Conservation (phyloP, 495 filamentous ascomycete genomes). For the Gamarada debralockiae region DNA sequence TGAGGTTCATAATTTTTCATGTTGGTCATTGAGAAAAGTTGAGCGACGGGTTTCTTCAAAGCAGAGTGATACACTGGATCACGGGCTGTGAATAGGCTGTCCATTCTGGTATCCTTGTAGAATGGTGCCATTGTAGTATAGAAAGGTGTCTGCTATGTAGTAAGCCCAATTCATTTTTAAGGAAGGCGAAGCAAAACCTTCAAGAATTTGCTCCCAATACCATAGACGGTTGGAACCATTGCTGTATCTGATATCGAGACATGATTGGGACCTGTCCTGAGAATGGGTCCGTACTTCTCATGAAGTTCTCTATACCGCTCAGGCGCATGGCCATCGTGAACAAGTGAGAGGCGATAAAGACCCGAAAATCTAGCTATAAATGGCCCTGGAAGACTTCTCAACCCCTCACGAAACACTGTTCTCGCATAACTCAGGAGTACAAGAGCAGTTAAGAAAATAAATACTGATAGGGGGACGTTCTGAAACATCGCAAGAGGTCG, state of each 20-base stretch:
- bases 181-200: no score
- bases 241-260: conserved; percentile 36
- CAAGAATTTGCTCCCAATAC: conserved; percentile 15
- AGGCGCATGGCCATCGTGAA: no score
- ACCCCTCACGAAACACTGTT: no score
- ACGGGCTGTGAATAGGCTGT: conserved; percentile 19
- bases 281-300: conserved; percentile 41
- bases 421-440: no score
- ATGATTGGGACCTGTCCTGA: conserved; percentile 51
- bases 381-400: no score
- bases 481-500: no score
- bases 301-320: no score
- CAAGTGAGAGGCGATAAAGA: no score
- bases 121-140: background rate
- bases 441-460: no score
- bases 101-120: conserved; percentile 6
- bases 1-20: conserved; percentile 51
- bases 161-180: no score
- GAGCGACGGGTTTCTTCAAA: conserved; percentile 31
- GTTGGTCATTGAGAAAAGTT: conserved; percentile 48
- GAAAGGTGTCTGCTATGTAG: background rate
- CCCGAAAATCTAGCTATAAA: no score
- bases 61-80: conserved; percentile 20
- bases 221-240: conserved; percentile 19
- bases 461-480: no score